A percentile compares a stretch with the other conserved stretches of the same genome.
phyloP scores from a whole-genome alignment of 441 rosid species.

The Euphorbia corollata region DNA sequence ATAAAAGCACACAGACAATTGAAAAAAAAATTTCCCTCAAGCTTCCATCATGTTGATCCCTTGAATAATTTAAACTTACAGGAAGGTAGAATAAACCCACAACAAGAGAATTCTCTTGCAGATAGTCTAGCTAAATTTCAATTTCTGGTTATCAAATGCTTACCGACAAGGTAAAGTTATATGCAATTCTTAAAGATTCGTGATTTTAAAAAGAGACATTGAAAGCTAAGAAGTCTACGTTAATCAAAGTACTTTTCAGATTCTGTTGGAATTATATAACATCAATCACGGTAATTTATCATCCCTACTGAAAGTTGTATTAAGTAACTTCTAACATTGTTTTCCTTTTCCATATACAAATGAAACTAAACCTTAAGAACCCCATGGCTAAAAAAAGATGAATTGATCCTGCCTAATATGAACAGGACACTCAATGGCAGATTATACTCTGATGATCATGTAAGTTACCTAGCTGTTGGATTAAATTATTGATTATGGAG shows the following conservation, averaged over 20 bases:
- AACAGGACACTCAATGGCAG: conserved; percentile 80
- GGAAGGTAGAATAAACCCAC: not conserved
- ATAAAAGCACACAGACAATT: no score
- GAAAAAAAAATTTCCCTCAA: conserved; percentile 87
- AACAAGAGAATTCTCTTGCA: not conserved
- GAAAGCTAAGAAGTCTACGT: not conserved
- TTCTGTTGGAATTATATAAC: not conserved
- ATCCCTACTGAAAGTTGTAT: no score
- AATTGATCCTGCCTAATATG: conserved; percentile 69
- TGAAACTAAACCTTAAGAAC: not conserved
- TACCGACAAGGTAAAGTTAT: no score
- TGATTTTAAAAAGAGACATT: not conserved
- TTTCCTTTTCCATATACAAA: not conserved
- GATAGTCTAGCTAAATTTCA: not conserved
- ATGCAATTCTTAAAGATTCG: not conserved
- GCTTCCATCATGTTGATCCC: conserved; percentile 62
- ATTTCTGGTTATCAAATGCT: not conserved
- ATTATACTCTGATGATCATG: no score
- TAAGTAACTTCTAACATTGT: no score
- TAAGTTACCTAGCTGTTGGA: no score
- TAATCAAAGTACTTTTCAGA: no score
- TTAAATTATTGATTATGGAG: no score
- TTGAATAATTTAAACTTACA: conserved; percentile 21
- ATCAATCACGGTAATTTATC: not conserved
- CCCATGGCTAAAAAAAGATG: not conserved